phyloP scores from a whole-genome alignment of 192 early-diverging fungal genomes.

The Coemansia sp. region DNA sequence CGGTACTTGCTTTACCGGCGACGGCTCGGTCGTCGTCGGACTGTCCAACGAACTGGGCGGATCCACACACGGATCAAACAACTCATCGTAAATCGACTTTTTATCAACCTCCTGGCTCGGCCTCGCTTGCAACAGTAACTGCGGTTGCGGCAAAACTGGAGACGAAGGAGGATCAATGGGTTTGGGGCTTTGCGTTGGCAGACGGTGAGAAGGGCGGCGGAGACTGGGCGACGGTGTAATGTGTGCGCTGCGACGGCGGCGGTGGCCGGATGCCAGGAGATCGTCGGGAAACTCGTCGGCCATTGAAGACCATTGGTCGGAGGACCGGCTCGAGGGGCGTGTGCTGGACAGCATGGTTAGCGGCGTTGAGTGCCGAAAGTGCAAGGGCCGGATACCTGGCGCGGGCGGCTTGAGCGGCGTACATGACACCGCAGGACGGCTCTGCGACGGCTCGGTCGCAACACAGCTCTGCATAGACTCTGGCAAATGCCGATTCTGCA shows the following conservation, averaged over 20 bases:
- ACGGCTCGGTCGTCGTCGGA: background rate
- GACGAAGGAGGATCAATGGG: background rate
- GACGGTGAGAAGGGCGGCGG: background rate
- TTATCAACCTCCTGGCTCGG: constrained; percentile 3
- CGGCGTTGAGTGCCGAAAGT: constrained; percentile 15
- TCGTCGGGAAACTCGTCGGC: constrained; percentile 8
- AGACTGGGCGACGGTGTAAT: background rate
- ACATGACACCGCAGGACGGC: background rate
- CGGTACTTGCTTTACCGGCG: background rate
- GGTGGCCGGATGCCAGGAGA: background rate
- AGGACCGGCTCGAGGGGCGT: background rate
- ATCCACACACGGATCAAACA: constrained; percentile 15
- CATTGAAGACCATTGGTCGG: background rate
- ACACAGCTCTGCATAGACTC: background rate
- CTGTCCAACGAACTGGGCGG: constrained; percentile 10
- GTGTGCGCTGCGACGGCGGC: constrained; percentile 6
- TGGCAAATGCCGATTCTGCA: no score
- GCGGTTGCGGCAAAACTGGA: constrained; percentile 2
- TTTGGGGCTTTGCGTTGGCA: background rate
- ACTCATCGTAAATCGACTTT: background rate
- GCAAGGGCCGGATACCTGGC: constrained; percentile 2
- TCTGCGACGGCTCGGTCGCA: background rate
- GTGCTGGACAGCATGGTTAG: background rate
- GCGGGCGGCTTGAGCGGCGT: constrained; percentile 6
- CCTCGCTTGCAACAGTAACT: background rate